phyloP scores from a whole-genome alignment of 208 protist species.

The Angomonas ambiguus region DNA sequence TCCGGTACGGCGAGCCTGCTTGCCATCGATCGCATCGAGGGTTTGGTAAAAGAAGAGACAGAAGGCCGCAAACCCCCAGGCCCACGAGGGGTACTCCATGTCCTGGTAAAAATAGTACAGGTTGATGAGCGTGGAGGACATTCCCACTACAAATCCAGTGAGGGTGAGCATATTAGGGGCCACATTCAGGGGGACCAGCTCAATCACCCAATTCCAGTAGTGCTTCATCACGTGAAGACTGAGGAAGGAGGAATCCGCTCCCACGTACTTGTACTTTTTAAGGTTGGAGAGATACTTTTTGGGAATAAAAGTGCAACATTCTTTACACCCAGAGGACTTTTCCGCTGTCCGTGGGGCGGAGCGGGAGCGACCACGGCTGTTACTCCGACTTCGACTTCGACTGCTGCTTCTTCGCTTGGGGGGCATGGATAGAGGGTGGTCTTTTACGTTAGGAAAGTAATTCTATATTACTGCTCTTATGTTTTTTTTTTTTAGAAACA shows the following conservation, averaged over 20 bases:
- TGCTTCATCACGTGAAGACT: constrained; percentile 68
- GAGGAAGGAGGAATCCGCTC: constrained; percentile 65
- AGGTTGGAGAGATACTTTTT: constrained; percentile 62
- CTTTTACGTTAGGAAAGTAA: neutral
- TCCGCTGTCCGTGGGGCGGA: neutral
- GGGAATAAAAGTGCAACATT: constrained; percentile 24
- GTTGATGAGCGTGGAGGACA: constrained; percentile 56
- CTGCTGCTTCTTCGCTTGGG: neutral
- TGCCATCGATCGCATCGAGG: constrained; percentile 94
- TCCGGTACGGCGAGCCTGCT: constrained; percentile 92
- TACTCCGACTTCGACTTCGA: neutral
- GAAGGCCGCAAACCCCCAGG: constrained; percentile 70
- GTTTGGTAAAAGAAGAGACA: constrained; percentile 90
- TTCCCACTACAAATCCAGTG: constrained; percentile 67
- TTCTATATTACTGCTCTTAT: too few species aligned
- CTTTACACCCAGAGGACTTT: constrained; percentile 23
- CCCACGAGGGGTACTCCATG: constrained; percentile 80
- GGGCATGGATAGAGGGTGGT: neutral
- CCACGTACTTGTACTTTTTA: constrained; percentile 80
- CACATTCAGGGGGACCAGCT: constrained; percentile 81
- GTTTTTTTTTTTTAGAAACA: neutral
- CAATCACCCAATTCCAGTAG: constrained; percentile 87
- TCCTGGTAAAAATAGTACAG: constrained; percentile 46
- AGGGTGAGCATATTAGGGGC: constrained; percentile 88
- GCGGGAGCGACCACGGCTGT: neutral